Evolutionary conservation across 2,329 filamentous ascomycete species (phyloP), one percentile per base, ranked within the genome.

Genomic region (Exophiala mesophila): DNA sequence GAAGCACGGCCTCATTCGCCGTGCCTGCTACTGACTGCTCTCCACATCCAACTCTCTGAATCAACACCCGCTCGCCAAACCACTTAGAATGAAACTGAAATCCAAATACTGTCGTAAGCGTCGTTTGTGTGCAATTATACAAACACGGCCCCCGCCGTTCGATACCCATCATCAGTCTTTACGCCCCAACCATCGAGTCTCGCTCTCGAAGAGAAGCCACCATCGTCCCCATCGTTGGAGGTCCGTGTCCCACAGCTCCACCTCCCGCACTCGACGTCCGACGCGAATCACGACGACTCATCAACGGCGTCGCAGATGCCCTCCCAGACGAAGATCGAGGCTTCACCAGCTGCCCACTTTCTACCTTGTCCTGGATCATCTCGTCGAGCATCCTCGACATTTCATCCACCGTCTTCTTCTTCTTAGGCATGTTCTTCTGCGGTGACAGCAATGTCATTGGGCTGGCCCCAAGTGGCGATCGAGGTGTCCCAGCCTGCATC

Each of bases 341-440:
- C 56, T 84, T 79, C 20, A 86, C 72, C 16, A 87, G 67, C 41
- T 86, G 79, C 16, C 85, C 86, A 39, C 73, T 80, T 55, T 92
- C 85, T 39, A 94, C 84, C 44, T 85, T 80, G 59, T 90, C 85
- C 59, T 89, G 85, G 46, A 96, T 92, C 90, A 97, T 96, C 66
- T 95, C 88, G 57, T 97, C 90, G 18, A 96, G 76, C 69, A 96
- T 88, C 57, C 82, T 80, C 54, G 86, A 94, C 81, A 96, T 89
- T 64, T 95, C 89, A 55, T 95, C 88, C 23, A 92, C 84, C 53
- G 85, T 87, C 68, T 76, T 80, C 9, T 72, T 71, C 36, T 76
- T 74, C 51, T 73, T 76, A 39, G 74, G 74, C 35, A 53, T 62
- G 59, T 45, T 63, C 42, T 57, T 63, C 18, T 52, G 53, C 9